Conservation (phyloP, 441 rosid genomes). For the Isatis lusitanica region DNA sequence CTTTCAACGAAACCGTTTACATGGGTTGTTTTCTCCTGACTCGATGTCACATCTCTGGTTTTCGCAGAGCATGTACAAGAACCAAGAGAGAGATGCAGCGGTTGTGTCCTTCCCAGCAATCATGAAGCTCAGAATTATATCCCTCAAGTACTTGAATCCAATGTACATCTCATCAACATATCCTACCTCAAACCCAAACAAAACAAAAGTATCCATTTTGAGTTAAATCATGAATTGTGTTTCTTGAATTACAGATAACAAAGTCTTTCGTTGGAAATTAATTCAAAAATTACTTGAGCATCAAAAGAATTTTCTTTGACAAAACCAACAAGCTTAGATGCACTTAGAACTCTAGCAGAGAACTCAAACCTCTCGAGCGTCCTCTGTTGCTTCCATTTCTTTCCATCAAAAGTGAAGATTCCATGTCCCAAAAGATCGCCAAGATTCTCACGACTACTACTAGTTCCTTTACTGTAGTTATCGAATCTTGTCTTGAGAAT, state of each 20-base stretch:
- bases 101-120: slow-evolving; percentile 79
- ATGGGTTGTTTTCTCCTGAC: slow-evolving; percentile 15
- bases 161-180: slow-evolving; percentile 57
- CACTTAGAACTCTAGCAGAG: slow-evolving; percentile 64
- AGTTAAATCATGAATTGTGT: neutral
- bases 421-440: slow-evolving; percentile 69
- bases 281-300: slow-evolving; percentile 52
- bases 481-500: slow-evolving; percentile 55
- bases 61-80: slow-evolving; percentile 71
- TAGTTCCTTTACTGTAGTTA: slow-evolving; percentile 49
- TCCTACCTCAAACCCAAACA: slow-evolving; percentile 37
- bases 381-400: slow-evolving; percentile 79
- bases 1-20: slow-evolving; percentile 47
- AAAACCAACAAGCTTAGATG: slow-evolving; percentile 48
- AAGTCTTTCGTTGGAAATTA: no score
- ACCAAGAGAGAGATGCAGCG: slow-evolving; percentile 76
- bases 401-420: slow-evolving; percentile 70
- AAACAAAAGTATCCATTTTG: neutral
- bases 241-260: no score
- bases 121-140: slow-evolving; percentile 70
- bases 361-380: slow-evolving; percentile 81
- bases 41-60: slow-evolving; percentile 42
- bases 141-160: slow-evolving; percentile 71
- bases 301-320: slow-evolving; percentile 48
- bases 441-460: slow-evolving; percentile 31